Evolutionary conservation across 1,139 yeast species (phyloP).

Genomic region (Candida sanyaensis): DNA sequence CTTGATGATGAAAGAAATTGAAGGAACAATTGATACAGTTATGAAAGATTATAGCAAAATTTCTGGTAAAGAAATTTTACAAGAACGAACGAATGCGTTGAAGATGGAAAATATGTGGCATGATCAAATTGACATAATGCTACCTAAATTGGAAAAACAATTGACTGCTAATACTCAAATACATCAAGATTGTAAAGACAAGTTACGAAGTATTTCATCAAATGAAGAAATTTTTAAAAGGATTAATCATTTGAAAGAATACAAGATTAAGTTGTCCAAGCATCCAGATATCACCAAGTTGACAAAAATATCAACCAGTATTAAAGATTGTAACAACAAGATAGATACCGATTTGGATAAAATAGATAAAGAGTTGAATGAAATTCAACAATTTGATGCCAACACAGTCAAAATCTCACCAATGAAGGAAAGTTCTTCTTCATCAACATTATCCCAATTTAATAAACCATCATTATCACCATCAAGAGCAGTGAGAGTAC

Average conservation of each 20-base stretch:
- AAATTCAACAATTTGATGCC: constrained; percentile 14
- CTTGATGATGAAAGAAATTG: constrained; percentile 10
- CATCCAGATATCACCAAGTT: constrained; percentile 6
- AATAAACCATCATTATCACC: constrained; percentile 2
- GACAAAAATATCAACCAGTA: constrained; percentile 7
- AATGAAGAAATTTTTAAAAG: constrained; percentile 3
- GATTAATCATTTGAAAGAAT: constrained; percentile 4
- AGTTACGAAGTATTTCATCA: constrained; percentile 2
- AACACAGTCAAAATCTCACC: constrained; percentile 14
- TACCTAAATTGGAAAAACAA: constrained; percentile 8
- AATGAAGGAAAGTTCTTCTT: constrained; percentile 2
- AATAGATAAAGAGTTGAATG: constrained; percentile 10
- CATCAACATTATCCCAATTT: background rate
- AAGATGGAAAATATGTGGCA: constrained; percentile 10
- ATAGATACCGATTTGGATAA: constrained; percentile 7
- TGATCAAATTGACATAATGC: background rate
- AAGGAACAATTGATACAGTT: constrained; percentile 10
- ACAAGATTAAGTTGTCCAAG: constrained; percentile 1
- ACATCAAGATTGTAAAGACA: constrained; percentile 8
- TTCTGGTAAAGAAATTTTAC: constrained; percentile 6
- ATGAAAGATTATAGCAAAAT: constrained; percentile 5
- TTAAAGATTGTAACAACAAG: constrained; percentile 4
- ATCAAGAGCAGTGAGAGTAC: background rate
- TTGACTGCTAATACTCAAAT: constrained; percentile 2
- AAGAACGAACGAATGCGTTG: constrained; percentile 7